Conservation (phyloP, 768 basidiomycete genomes). For the Boletus edulis region DNA sequence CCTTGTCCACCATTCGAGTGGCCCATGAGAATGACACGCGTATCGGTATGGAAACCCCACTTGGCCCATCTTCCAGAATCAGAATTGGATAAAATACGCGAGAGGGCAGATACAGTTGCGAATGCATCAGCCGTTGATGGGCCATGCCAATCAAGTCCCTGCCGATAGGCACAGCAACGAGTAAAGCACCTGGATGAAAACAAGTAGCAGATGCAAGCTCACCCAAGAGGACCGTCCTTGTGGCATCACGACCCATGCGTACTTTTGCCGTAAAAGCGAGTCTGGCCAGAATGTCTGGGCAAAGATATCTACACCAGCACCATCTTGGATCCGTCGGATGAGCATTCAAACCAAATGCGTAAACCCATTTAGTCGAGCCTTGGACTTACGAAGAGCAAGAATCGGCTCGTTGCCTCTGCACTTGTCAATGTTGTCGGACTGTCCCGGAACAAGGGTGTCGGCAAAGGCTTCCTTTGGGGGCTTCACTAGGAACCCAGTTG, state of each 20-base stretch:
- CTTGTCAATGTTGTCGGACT: background rate
- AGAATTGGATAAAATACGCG: constrained; percentile 39
- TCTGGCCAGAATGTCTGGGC: constrained; percentile 56
- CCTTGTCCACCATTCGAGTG: constrained; percentile 96
- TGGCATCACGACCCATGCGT: constrained; percentile 78
- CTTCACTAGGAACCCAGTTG: constrained; percentile 55
- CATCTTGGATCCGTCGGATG: constrained; percentile 49
- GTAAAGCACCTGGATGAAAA: background rate
- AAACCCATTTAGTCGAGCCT: background rate
- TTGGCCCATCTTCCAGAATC: constrained; percentile 34
- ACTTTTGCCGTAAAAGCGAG: constrained; percentile 54
- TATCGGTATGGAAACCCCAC: constrained; percentile 38
- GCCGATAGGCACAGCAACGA: background rate
- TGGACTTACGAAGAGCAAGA: constrained; percentile 58
- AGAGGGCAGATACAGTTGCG: constrained; percentile 56
- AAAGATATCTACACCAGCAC: constrained; percentile 79
- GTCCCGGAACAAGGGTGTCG: constrained; percentile 2
- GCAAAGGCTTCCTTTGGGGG: constrained; percentile 46
- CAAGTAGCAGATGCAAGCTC: constrained; percentile 7
- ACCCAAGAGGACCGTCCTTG: constrained; percentile 87
- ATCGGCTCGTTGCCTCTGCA: constrained; percentile 44
- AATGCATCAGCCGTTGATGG: constrained; percentile 73
- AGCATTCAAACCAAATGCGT: background rate
- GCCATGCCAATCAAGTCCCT: constrained; percentile 95
- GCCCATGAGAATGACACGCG: constrained; percentile 67